Conservation (phyloP, 108 stramenopile genomes). For the Aurantiochytrium sp. region DNA sequence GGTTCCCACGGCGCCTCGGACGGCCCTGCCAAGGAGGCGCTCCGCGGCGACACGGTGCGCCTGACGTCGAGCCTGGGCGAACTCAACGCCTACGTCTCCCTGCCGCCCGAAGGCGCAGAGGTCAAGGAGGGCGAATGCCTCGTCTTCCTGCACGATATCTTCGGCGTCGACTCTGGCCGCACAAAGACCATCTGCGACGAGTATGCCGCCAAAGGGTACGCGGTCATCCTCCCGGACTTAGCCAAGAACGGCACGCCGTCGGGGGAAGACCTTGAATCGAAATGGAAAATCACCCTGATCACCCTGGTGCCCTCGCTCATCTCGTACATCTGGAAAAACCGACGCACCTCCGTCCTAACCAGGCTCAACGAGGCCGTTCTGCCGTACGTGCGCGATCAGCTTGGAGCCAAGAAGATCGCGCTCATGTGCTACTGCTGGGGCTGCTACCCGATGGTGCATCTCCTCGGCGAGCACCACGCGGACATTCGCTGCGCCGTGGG, state of each 20-base stretch:
- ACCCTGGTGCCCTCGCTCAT: neutral
- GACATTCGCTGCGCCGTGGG: neutral
- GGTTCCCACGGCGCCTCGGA: neutral
- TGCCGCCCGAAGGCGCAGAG: neutral
- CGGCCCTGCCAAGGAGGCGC: neutral
- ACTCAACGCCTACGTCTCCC: neutral
- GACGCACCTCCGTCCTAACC: neutral
- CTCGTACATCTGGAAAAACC: neutral
- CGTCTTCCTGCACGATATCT: neutral
- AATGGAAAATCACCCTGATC: no score
- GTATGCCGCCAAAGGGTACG: neutral
- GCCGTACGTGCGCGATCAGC: neutral
- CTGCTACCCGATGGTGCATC: neutral
- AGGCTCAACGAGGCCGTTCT: neutral
- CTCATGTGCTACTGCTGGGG: conserved; percentile 10
- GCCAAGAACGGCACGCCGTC: neutral
- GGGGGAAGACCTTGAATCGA: no score
- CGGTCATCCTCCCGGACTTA: neutral
- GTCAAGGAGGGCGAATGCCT: neutral
- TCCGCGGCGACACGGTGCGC: neutral
- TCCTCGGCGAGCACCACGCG: neutral
- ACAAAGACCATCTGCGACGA: neutral
- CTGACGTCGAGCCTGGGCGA: neutral
- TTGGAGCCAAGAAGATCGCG: neutral
- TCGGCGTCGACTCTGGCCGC: neutral